Conservation (phyloP, 768 basidiomycete genomes). For the Panaeolus cyanescens region DNA sequence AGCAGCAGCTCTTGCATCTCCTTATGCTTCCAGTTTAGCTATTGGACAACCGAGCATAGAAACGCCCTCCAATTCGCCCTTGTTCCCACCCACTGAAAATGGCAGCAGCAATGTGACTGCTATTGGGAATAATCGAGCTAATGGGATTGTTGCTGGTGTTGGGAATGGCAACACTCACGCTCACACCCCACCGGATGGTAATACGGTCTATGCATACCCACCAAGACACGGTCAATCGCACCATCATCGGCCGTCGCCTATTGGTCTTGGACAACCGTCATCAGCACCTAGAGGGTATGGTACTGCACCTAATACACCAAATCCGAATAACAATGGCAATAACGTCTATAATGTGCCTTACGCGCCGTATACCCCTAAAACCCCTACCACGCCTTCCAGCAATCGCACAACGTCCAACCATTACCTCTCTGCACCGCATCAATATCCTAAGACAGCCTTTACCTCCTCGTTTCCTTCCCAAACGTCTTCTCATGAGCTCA, state of each 20-base stretch:
- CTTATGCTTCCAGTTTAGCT: constrained; percentile 28
- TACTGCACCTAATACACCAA: not conserved
- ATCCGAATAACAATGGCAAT: not conserved
- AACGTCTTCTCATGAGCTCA: constrained; percentile 56
- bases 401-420: not conserved
- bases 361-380: not conserved
- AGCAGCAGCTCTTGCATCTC: constrained; percentile 12
- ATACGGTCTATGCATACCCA: not conserved
- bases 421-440: constrained; percentile 8
- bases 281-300: not conserved
- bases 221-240: not conserved
- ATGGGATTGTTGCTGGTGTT: constrained; percentile 1
- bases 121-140: not conserved
- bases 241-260: not conserved
- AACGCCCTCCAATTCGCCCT: constrained; percentile 27
- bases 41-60: constrained; percentile 32
- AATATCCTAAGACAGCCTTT: constrained; percentile 10
- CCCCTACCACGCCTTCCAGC: not conserved
- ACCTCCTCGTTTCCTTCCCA: constrained; percentile 35
- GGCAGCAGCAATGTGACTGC: too few relatives aligned
- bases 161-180: not conserved
- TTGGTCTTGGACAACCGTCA: not conserved
- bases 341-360: not conserved
- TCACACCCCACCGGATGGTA: not conserved
- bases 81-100: constrained; percentile 19